Base-by-base conservation (phyloP, 768 basidiomycete species). In the Lanmaoa pseudosensibilis region DNA sequence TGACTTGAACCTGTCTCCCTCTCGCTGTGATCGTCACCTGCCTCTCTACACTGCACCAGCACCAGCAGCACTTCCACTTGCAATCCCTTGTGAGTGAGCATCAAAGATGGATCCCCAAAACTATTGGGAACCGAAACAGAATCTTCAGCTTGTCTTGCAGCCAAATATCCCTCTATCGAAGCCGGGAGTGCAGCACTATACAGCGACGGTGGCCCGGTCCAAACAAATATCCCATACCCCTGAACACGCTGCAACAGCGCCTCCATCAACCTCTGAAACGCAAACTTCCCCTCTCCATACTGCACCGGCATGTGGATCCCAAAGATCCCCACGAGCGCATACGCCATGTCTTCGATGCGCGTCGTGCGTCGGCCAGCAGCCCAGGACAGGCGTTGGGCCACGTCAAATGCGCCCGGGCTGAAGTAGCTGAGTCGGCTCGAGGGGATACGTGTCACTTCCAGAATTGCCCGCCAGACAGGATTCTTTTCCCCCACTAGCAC, bases 271-370 rank as follows among this genome's bases (percentile, higher is more conserved):
- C 65, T 63, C 44, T 57, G 55, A 45, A 68, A 68, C 4, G 66
- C 66, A 34, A 50, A 66, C 30, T 27, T 54, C 1, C 67, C 68
- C 34, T 68, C 66, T 23, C 68, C 66, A 30, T 67, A 69, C 13
- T 54, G 54, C 19, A 67, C 54, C 2, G 66, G 66, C 41, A 69
- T 52, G 30, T 52, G 19, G 50, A 67, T 56, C 12, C 45, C 55
- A 38, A 67, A 65, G 15, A 69, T 50, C 2, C 62, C 65, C 49
- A 68, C 52, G 19, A 67, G 54, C n/a, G 62, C 61, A n/a, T 68
- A 65, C 21, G 65, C 60, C 50, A 34, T 53, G n/a, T 69, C 68
- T 52, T 65, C 65, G 36, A 54, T 51, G 36, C 58, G 55, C 18
- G 69, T 69, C 43, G 69, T 65, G 15, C 55, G 62, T 25, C 69